Evolutionary conservation across 805 yeast genomes (phyloP), one percentile per base, ranked within the genome.

Genomic region (Monosporozyma solicola): DNA sequence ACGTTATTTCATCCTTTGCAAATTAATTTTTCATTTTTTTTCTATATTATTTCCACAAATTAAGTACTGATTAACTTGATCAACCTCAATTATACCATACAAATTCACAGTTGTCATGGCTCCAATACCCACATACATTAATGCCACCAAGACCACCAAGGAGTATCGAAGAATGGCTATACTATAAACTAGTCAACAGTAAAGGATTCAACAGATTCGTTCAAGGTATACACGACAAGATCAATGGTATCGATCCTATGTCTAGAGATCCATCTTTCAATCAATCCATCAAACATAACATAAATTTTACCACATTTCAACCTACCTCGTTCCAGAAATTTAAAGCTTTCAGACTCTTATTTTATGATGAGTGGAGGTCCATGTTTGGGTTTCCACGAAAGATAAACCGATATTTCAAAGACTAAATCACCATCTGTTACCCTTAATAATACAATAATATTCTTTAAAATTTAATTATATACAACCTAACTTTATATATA

Each of bases 121-220:
- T 22, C 46, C 46, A 22, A 43, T 24, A 22, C 29, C 13, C 7
- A 29, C 37, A n/a, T 7, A 16, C 8, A 16, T n/a, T 3, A 29
- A 45, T 45, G 48, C 24, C 48, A 35, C 48, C 54, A 44, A 44
- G 56, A 41, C 56, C 61, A 7, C 73, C 74, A 5, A 60, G 71
- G 51, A 68, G 66, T 49, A 37, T 81, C 13, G 83, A 80, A 59
- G 80, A 80, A 59, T 72, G 75, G 69, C 63, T 77, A 1, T 77
- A 72, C 52, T 61, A 62, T 51, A 65, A 72, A 71, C 71, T 86
- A 13, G 73, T 85, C 66, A 72, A 71, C 47, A 82, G 88, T 10
- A 77, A 75, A 2, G 71, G 77, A 0, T 86, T 86, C 60, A 80
- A 84, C 58, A 69, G 77, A 29, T 79, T 83, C 72, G 95, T 85